Evolutionary conservation across 75 land plant genomes (phyloP).

Genomic region (Cunninghamia lanceolata): DNA sequence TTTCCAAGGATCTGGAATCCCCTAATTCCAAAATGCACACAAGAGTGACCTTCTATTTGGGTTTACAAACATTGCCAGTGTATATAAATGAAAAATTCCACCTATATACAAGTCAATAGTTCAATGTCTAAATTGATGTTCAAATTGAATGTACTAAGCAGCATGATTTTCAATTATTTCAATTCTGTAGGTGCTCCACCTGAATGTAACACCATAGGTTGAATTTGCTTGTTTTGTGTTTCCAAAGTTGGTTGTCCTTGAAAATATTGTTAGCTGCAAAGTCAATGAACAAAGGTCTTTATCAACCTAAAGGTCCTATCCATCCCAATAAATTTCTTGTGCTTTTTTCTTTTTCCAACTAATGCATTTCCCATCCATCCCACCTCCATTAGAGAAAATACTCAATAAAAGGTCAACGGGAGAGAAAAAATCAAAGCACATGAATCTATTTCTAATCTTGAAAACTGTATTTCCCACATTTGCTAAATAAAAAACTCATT

Average conservation of each 20-base stretch:
- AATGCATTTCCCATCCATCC: neutral
- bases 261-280: neutral
- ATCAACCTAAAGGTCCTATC: neutral
- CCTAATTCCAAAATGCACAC: neutral
- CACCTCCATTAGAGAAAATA: neutral
- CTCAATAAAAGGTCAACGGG: neutral
- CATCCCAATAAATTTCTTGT: neutral
- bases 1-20: neutral
- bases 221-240: neutral
- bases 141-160: neutral
- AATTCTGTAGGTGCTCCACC: neutral
- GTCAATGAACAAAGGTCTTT: neutral
- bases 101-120: neutral
- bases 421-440: neutral
- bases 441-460: neutral
- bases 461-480: neutral
- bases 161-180: neutral
- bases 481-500: neutral
- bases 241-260: neutral
- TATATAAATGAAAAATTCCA: neutral
- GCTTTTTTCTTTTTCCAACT: neutral
- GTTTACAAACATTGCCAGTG: neutral
- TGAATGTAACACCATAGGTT: neutral
- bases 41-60: neutral
- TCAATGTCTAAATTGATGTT: neutral